Percentiles rank a stretch among this genome's conserved stretches.
Conservation (phyloP, 208 protist species). For the Jaenimonas drosophilae region DNA sequence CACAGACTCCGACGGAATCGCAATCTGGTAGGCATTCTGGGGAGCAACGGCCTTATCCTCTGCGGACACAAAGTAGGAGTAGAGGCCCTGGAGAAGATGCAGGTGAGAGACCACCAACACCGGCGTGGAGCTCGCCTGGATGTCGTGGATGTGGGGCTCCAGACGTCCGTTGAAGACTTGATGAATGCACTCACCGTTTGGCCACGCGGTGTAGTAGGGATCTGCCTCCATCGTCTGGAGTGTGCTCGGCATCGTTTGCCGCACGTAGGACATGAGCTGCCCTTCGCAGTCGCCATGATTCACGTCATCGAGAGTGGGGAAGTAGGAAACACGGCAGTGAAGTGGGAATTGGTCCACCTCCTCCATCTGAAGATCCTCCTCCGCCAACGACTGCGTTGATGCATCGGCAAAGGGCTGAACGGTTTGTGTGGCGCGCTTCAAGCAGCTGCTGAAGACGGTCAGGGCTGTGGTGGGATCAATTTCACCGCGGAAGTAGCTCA, state of each 20-base stretch:
- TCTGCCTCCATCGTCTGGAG: slow-evolving; percentile 65
- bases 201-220: slow-evolving; percentile 82
- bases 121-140: slow-evolving; percentile 66
- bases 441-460: slow-evolving; percentile 80
- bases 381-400: slow-evolving; percentile 15
- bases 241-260: slow-evolving; percentile 69
- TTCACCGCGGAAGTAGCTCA: slow-evolving; percentile 57
- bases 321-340: slow-evolving; percentile 70
- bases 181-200: slow-evolving; percentile 84
- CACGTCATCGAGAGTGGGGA: slow-evolving; percentile 81
- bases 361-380: not conserved
- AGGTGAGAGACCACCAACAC: slow-evolving; percentile 80
- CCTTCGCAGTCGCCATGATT: slow-evolving; percentile 85
- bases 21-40: slow-evolving; percentile 69
- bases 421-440: slow-evolving; percentile 72
- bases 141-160: slow-evolving; percentile 87
- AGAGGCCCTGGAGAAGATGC: slow-evolving; percentile 71
- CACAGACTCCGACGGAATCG: slow-evolving; percentile 69
- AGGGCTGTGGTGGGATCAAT: slow-evolving; percentile 16
- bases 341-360: slow-evolving; percentile 5
- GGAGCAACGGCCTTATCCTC: slow-evolving; percentile 53
- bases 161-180: slow-evolving; percentile 82
- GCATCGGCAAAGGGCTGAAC: slow-evolving; percentile 65
- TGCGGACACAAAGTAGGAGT: slow-evolving; percentile 83
- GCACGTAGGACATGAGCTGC: slow-evolving; percentile 57